Evolutionary conservation across 2,329 filamentous ascomycete species (phyloP).

Genomic region (Remersonia thermophila): DNA sequence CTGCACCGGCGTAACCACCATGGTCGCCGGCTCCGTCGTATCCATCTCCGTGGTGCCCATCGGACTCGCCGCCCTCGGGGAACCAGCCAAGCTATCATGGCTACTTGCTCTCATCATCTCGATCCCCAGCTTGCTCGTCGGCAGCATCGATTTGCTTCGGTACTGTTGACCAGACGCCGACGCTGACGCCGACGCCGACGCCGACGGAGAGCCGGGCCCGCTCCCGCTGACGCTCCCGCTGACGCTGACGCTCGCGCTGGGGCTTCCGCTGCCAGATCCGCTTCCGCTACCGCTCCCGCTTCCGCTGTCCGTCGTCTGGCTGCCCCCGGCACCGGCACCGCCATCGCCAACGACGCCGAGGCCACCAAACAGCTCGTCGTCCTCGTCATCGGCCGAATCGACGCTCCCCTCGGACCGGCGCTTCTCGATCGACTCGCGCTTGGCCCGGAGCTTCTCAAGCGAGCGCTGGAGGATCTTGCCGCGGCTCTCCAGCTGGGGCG

Average conservation of each 20-base stretch:
- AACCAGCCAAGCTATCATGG: conserved; percentile 58
- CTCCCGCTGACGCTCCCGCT: conserved; percentile 8
- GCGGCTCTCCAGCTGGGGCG: conserved; percentile 44
- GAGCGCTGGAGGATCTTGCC: conserved; percentile 45
- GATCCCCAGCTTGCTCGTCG: conserved; percentile 79
- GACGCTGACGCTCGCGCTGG: conserved; percentile 2
- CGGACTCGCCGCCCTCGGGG: conserved; percentile 18
- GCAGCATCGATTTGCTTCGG: conserved; percentile 45
- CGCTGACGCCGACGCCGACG: conserved; percentile 3
- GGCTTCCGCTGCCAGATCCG: not conserved
- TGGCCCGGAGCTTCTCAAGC: conserved; percentile 60
- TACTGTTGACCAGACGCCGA: conserved; percentile 29
- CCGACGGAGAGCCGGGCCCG: conserved; percentile 7
- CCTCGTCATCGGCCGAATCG: conserved; percentile 89
- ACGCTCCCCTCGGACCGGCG: conserved; percentile 57
- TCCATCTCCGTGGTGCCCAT: conserved; percentile 29
- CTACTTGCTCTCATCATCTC: conserved; percentile 98
- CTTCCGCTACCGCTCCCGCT: conserved; percentile 12
- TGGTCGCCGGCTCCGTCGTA: conserved; percentile 34
- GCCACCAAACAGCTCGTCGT: conserved; percentile 62
- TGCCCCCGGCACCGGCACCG: conserved; percentile 23
- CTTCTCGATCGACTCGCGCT: conserved; percentile 63
- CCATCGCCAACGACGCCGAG: conserved; percentile 18
- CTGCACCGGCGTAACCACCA: conserved; percentile 38
- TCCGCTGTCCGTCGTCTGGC: conserved; percentile 1